Evolutionary conservation across 2,329 filamentous ascomycete species (phyloP).

Genomic region (Chaetomium olivaceum): DNA sequence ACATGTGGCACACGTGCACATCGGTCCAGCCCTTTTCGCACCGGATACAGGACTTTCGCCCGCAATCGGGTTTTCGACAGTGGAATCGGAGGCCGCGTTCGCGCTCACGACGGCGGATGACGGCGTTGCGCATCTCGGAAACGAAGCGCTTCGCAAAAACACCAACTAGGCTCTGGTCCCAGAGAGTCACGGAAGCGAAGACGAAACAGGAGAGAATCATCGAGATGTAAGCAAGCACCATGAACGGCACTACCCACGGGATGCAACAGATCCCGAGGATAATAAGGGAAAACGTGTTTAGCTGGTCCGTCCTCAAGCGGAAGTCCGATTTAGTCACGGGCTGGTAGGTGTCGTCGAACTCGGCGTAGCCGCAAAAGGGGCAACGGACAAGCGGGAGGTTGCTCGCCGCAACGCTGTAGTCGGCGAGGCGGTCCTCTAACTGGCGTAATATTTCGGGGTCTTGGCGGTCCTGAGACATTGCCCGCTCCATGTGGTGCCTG

Average conservation of each 20-base stretch:
- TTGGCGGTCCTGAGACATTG: conserved; percentile 68
- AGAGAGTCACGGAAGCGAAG: conserved; percentile 46
- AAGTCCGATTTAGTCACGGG: conserved; percentile 56
- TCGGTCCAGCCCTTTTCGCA: conserved; percentile 85
- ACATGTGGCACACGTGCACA: conserved; percentile 87
- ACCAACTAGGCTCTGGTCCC: conserved; percentile 46
- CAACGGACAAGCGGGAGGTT: conserved; percentile 77
- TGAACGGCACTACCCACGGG: too few species aligned
- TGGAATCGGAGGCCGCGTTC: conserved; percentile 74
- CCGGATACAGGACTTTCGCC: conserved; percentile 71
- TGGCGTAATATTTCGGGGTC: conserved; percentile 71
- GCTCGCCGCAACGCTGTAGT: conserved; percentile 72
- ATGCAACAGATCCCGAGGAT: conserved; percentile 40
- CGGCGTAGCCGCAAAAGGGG: conserved; percentile 89
- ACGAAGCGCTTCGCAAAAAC: conserved; percentile 40
- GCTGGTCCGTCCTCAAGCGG: conserved; percentile 55
- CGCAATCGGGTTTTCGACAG: conserved; percentile 71
- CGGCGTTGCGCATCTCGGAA: conserved; percentile 57
- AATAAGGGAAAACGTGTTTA: conserved; percentile 40
- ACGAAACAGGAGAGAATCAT: not conserved
- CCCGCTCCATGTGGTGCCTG: conserved; percentile 67
- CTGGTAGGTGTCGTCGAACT: conserved; percentile 76
- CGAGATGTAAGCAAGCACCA: too few species aligned
- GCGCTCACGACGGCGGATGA: conserved; percentile 68
- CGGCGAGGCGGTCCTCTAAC: conserved; percentile 76